Conservation (phyloP, 371 early-diverging fungal species). For the Gilbertella persicaria region DNA sequence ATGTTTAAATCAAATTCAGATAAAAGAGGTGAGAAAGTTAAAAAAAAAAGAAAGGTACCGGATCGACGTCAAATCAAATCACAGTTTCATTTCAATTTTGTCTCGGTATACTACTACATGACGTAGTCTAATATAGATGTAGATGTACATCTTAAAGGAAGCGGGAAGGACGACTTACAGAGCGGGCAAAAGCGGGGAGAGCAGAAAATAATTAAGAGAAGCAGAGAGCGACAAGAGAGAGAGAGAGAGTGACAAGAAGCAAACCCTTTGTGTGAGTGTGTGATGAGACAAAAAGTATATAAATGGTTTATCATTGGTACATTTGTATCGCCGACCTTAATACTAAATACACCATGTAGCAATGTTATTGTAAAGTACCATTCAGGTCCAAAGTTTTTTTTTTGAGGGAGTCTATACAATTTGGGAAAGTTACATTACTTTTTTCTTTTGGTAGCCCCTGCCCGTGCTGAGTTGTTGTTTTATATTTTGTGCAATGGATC, state of each 20-base stretch:
- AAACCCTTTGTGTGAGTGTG: too few species aligned
- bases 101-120: too few species aligned
- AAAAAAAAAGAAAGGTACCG: constrained; percentile 2
- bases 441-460: constrained; percentile 11
- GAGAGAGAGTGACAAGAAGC: background rate
- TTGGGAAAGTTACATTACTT: constrained; percentile 15
- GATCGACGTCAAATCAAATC: constrained; percentile 23
- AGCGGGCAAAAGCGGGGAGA: constrained; percentile 32
- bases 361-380: constrained; percentile 23
- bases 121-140: background rate
- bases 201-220: background rate
- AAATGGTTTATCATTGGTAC: constrained; percentile 20
- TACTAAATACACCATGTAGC: constrained; percentile 19
- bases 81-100: background rate
- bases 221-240: background rate
- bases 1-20: constrained; percentile 5
- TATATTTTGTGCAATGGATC: background rate
- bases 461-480: constrained; percentile 13
- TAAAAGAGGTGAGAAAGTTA: background rate
- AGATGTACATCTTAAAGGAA: background rate
- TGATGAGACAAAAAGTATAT: background rate
- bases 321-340: constrained; percentile 14
- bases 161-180: constrained; percentile 25
- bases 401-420: constrained; percentile 4
- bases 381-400: background rate